Evolutionary conservation across 78 protist genomes (phyloP), one percentile per base, ranked within the genome.

Genomic region (Tieghemostelium lacteum): DNA sequence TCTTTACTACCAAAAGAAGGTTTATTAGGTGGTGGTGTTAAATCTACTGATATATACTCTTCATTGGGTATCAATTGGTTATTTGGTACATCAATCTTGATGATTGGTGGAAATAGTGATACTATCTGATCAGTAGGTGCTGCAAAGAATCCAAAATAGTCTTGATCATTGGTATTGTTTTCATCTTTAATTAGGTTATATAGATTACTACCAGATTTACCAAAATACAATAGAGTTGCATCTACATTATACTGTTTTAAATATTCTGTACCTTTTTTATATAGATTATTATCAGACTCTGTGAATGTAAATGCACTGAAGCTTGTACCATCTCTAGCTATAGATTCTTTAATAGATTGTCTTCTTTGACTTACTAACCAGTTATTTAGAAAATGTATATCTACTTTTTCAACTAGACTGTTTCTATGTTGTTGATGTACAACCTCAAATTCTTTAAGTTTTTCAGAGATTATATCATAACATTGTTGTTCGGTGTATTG

Each of bases 101-200:
- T 42, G 2, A 75, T 57, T 54, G 88, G 88, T 17, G 88, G 88
- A 8, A 40, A 78, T 4, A 78, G 37, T 66, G 88, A 78, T 33
- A 66, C 67, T 6, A 78, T 37, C 17, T 78, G 66, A 66, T 78
- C 70, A n/a, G 88, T 78, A 1, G 74, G 42, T 3, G 88, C 64
- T 5, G 88, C 88, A 54, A 66, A 78, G 31, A 78, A 40, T 12
- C 88, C 88, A 66, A 78, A 37, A 26, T 45, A 66, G 31, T 78
- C 88, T 31, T 76, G 17, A 19, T 19, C 45, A 26, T 40, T 3
- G 5, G 37, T 10, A 14, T 28, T 33, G 37, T 12, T 2, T 7
- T 24, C 75, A 36, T 49, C 36, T 7, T 8, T 70, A 1, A 28
- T 24, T 34, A 78, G 33, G n/a, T 69, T 54, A 28, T 49, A 37